Evolutionary conservation across 345 rosid genomes (phyloP).

Genomic region (Brassica nigra): DNA sequence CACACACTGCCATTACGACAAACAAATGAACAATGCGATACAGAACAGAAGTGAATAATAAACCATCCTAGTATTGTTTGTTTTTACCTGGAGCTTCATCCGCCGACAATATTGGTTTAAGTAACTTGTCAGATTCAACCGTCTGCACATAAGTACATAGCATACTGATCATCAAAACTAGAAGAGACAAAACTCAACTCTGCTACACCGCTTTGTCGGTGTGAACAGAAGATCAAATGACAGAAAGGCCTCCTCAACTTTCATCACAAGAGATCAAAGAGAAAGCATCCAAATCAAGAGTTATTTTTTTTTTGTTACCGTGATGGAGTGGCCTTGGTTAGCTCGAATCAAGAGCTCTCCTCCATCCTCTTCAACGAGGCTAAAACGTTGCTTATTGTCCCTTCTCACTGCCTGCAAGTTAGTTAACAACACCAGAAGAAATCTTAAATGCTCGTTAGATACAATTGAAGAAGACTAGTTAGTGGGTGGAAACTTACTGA

Average conservation of each 20-base stretch:
- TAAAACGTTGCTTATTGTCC: conserved; percentile 86
- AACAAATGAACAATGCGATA: not conserved
- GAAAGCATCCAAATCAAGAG: not conserved
- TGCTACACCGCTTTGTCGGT: not conserved
- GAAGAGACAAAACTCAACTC: not conserved
- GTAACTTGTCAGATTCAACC: conserved; percentile 75
- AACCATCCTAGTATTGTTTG: not conserved
- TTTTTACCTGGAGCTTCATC: conserved; percentile 68
- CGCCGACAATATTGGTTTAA: conserved; percentile 66
- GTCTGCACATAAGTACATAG: conserved; percentile 47
- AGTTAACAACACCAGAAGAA: not conserved
- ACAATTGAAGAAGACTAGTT: not conserved
- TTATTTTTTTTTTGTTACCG: conserved; percentile 40
- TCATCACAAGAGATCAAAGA: not conserved
- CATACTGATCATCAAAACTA: too few relatives aligned
- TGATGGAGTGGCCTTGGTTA: conserved; percentile 90
- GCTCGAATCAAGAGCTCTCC: conserved; percentile 87
- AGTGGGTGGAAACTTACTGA: conserved; percentile 25
- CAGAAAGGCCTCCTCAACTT: not conserved
- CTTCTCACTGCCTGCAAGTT: conserved; percentile 68
- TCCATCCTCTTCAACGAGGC: conserved; percentile 76
- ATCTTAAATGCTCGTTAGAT: not conserved
- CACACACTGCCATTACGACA: conserved; percentile 60
- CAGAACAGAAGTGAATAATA: not conserved
- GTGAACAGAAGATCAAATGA: not conserved